Evolutionary conservation across 179 eudicot species (phyloP).

Genomic region (Corrigiola litoralis): DNA sequence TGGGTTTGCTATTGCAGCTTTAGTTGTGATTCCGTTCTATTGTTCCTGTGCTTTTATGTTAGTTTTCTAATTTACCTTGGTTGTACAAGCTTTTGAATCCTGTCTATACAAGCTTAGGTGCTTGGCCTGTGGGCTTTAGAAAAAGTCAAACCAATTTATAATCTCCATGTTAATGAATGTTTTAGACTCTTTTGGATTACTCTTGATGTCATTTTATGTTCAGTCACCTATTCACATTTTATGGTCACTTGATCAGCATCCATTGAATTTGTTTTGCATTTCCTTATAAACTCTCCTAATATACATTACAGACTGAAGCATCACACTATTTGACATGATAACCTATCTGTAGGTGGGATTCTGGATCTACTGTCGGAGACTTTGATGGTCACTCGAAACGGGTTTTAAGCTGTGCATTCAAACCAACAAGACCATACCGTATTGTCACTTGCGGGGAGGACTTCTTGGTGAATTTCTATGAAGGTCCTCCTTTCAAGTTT

Average conservation of each 20-base stretch:
- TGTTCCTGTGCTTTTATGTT: too few species aligned
- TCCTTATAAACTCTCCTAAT: background rate
- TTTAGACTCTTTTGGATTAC: background rate
- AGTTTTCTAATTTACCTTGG: too few species aligned
- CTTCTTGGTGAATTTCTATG: constrained; percentile 84
- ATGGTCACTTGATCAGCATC: background rate
- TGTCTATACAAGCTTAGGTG: too few species aligned
- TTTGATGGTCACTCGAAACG: constrained; percentile 97
- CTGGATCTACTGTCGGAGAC: constrained; percentile 91
- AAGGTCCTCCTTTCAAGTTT: constrained; percentile 99
- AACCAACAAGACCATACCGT: constrained; percentile 94
- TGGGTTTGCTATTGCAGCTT: too few species aligned
- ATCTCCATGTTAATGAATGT: too few species aligned
- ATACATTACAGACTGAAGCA: background rate
- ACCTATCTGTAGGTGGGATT: constrained; percentile 79
- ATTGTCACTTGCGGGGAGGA: constrained; percentile 97
- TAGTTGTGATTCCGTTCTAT: too few species aligned
- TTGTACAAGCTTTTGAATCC: too few species aligned
- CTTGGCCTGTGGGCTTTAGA: too few species aligned
- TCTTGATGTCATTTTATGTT: background rate
- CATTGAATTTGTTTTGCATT: background rate
- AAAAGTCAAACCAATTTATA: too few species aligned
- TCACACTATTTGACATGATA: background rate
- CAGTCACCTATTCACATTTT: background rate
- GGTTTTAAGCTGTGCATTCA: constrained; percentile 92